phyloP scores from a whole-genome alignment of 306 rosid species.

The Vachellia pachyceras region DNA sequence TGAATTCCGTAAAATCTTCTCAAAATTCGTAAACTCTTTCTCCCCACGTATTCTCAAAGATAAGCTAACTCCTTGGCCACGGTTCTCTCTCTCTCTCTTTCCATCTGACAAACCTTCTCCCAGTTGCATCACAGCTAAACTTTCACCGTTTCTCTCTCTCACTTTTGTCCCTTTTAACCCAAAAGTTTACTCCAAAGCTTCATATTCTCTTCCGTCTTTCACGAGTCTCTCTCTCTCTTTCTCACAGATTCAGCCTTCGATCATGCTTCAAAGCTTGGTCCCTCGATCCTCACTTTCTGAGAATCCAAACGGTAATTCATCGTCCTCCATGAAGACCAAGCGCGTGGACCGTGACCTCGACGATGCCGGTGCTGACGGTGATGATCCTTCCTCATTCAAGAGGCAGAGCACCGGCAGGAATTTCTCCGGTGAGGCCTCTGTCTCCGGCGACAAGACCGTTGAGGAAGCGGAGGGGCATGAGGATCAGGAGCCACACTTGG shows the following conservation, averaged over 20 bases:
- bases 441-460: too few species aligned
- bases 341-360: slow-evolving; percentile 57
- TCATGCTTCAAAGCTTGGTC: slow-evolving; percentile 94
- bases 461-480: slow-evolving; percentile 45
- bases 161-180: slow-evolving; percentile 58
- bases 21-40: too few species aligned
- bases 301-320: slow-evolving; percentile 28
- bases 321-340: too few species aligned
- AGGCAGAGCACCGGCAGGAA: slow-evolving; percentile 43
- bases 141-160: slow-evolving; percentile 49
- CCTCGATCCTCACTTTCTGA: slow-evolving; percentile 66
- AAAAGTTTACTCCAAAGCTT: slow-evolving; percentile 50
- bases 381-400: slow-evolving; percentile 47
- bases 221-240: too few species aligned
- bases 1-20: too few species aligned
- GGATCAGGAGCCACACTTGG: slow-evolving; percentile 33
- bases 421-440: slow-evolving; percentile 49
- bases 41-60: too few species aligned
- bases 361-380: slow-evolving; percentile 30
- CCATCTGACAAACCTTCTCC: slow-evolving; percentile 54
- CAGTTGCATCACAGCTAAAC: slow-evolving; percentile 53
- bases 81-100: slow-evolving; percentile 11
- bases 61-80: too few species aligned
- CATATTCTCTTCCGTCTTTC: slow-evolving; percentile 60
- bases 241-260: slow-evolving; percentile 26